Base-by-base conservation (phyloP, 441 rosid genomes). In the Brassica balearica region DNA sequence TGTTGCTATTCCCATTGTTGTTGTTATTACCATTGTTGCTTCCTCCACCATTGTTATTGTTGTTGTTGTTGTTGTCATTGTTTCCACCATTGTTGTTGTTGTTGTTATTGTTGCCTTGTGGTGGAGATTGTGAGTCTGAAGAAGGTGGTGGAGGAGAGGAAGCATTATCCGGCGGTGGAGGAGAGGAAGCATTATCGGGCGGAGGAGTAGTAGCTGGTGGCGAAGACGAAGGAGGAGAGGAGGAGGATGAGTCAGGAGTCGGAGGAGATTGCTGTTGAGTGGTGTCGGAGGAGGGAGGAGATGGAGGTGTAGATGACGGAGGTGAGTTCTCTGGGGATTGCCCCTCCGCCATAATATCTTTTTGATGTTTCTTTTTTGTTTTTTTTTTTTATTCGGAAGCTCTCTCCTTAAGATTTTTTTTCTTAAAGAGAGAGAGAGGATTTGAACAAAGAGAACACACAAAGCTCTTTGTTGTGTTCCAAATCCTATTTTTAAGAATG, bases 241-340 rank as follows among this genome's bases (percentile, higher is more conserved):
- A 53, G 82, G 61, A 56, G 61, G 83, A 68, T 11, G 75, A 51
- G 55, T 76, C 19, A 34, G 83, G 77, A 61, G 83, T 69, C 34
- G 80, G 77, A 48, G 83, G 77, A 25, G 80, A 76, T 60, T 76
- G 60, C 29, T 80, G 71, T 19, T 74, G 51, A 27, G 65, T 61
- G 41, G 38, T 55, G 65, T 69, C 29, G 68, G 59, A 23, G 22
- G 77, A 77, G 23, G 74, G 10, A 12, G 80, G 73, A 75, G 83
- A 75, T 8, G 80, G 83, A 11, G 83, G 80, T 58, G 83, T 56
- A 41, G 71, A 70, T n/a, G 80, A 76, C 68, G 81, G 83, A 66
- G 81, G 81, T 76, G 83, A 81, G 73, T 81, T 81, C 77, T 81
- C 75, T 70, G 80, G 80, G 77, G 80, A 72, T 71, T 76, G 77